These are phyloP conservation scores for Yamadazyma diddensiae DNA, from an alignment of 1,139 yeast genomes.

Conservation along the genomic window DNA sequence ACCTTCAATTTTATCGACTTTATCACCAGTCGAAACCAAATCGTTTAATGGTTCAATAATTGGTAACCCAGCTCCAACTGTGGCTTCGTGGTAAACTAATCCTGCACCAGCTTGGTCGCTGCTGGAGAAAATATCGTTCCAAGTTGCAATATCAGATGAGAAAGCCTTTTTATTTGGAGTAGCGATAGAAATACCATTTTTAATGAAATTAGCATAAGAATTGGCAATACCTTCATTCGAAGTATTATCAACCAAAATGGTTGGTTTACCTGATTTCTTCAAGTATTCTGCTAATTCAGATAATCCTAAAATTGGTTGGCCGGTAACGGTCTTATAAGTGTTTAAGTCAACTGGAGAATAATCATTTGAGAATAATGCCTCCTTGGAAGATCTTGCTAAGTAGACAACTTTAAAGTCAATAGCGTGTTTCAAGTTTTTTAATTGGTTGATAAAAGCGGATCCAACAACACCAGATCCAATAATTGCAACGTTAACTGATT, in stretches of 20 bases:
- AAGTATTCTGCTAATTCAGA: conserved; percentile 62
- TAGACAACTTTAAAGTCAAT: conserved; percentile 74
- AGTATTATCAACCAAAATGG: conserved; percentile 89
- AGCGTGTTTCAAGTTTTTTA: conserved; percentile 62
- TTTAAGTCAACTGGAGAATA: conserved; percentile 67
- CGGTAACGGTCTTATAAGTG: conserved; percentile 54
- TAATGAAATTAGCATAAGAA: conserved; percentile 69
- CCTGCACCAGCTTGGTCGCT: conserved; percentile 59
- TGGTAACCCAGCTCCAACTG: conserved; percentile 99
- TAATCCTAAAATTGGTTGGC: conserved; percentile 50
- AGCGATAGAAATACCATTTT: conserved; percentile 85
- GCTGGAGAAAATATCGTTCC: conserved; percentile 70
- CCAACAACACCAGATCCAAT: conserved; percentile 97
- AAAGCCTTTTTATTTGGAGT: conserved; percentile 98
- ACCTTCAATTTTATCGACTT: conserved; percentile 88
- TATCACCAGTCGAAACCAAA: conserved; percentile 86
- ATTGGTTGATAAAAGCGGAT: conserved; percentile 64
- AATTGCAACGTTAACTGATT: conserved; percentile 73
- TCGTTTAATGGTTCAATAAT: conserved; percentile 85
- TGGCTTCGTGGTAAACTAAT: conserved; percentile 93
- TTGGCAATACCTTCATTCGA: conserved; percentile 76
- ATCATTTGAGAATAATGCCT: conserved; percentile 65
- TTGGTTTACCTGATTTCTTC: conserved; percentile 65
- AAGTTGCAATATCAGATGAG: conserved; percentile 69
- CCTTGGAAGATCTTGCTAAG: conserved; percentile 67